phyloP scores from a whole-genome alignment of 345 rosid genomes.

The thale cress (Arabidopsis thaliana) region TAIR10.1 NC_003070.9:6698501-6699000 shows the following conservation, averaged over 20 bases:
- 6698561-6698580: conserved; percentile 51
- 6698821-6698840: background rate
- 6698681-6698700: background rate
- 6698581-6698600: conserved; percentile 83
- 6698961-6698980: no score
- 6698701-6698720: conserved; percentile 14
- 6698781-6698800: background rate
- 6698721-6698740: background rate
- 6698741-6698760: background rate
- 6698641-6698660: conserved; percentile 35
- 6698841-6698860: no score
- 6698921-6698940: background rate
- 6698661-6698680: conserved; percentile 18
- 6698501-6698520: conserved; percentile 73
- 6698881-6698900: background rate
- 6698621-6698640: conserved; percentile 44
- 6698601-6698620: conserved; percentile 57
- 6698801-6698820: background rate
- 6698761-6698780: conserved; percentile 18
- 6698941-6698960: no score
- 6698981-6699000: no score
- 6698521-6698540: conserved; percentile 82
- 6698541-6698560: conserved; percentile 69
- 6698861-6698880: background rate
- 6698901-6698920: background rate